Evolutionary conservation across 164 flowering plant species (phyloP).

Genomic region (Magnolia kwangsiensis): DNA sequence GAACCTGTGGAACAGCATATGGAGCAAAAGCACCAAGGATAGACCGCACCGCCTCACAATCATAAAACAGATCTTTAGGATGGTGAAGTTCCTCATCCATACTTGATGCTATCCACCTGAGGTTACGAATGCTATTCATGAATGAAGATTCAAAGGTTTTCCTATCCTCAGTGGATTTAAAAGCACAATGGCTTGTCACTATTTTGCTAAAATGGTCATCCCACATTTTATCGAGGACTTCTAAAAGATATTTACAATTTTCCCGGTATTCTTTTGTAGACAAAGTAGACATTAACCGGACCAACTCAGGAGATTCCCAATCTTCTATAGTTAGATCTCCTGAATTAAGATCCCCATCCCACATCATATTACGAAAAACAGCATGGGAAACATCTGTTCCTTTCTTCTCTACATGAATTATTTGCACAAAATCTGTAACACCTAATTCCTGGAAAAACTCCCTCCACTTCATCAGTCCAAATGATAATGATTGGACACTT

Average conservation of each 20-base stretch:
- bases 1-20: constrained; percentile 85
- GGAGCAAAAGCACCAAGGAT: constrained; percentile 75
- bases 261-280: constrained; percentile 36
- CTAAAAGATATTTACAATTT: constrained; percentile 57
- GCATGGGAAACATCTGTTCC: constrained; percentile 32
- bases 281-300: constrained; percentile 41
- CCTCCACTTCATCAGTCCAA: constrained; percentile 58
- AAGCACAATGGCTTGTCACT: constrained; percentile 35
- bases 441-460: constrained; percentile 71
- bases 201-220: constrained; percentile 61
- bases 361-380: constrained; percentile 18
- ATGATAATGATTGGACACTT: constrained; percentile 30
- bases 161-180: constrained; percentile 25
- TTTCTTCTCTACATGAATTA: constrained; percentile 49
- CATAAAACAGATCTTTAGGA: constrained; percentile 74
- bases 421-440: constrained; percentile 76
- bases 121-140: constrained; percentile 40
- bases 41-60: constrained; percentile 68
- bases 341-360: constrained; percentile 26
- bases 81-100: constrained; percentile 62
- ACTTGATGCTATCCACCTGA: constrained; percentile 65
- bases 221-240: constrained; percentile 76
- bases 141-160: constrained; percentile 59
- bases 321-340: constrained; percentile 42
- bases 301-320: constrained; percentile 85